Evolutionary conservation across 805 yeast genomes (phyloP).

Genomic region (Pichia manshurica): DNA sequence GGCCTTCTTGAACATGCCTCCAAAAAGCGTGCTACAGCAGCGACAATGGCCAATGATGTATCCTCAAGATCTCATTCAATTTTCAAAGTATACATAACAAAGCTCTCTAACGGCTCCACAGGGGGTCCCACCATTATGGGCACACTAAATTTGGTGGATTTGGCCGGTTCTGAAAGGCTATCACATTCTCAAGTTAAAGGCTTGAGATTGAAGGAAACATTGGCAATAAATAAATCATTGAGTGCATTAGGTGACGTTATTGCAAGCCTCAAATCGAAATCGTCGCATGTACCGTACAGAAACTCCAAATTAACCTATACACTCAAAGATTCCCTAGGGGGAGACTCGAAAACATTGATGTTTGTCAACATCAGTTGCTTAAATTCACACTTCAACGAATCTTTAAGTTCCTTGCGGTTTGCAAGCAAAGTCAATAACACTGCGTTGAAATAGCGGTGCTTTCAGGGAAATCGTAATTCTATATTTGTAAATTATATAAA

Average conservation of each 20-base stretch:
- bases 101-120: background rate
- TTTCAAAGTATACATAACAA: conserved; percentile 51
- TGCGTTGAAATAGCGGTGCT: background rate
- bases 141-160: conserved; percentile 72
- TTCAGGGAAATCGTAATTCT: too few relatives aligned
- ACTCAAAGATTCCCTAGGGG: conserved; percentile 76
- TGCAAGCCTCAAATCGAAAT: conserved; percentile 26
- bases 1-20: conserved; percentile 49
- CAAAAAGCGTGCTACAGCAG: conserved; percentile 66
- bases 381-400: conserved; percentile 58
- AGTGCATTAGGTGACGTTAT: conserved; percentile 91
- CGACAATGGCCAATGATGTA: conserved; percentile 72
- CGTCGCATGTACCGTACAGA: conserved; percentile 58
- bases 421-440: conserved; percentile 78
- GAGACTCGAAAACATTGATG: conserved; percentile 86
- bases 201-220: conserved; percentile 77
- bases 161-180: conserved; percentile 92
- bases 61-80: conserved; percentile 92
- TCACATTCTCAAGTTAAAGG: conserved; percentile 73
- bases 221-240: conserved; percentile 79
- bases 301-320: conserved; percentile 75
- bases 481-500: too few relatives aligned
- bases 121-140: conserved; percentile 41
- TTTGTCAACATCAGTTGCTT: conserved; percentile 82
- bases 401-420: conserved; percentile 79